These are phyloP conservation scores for Erucastrum elatum DNA, from an alignment of 345 rosid species.

Conservation along the genomic window DNA sequence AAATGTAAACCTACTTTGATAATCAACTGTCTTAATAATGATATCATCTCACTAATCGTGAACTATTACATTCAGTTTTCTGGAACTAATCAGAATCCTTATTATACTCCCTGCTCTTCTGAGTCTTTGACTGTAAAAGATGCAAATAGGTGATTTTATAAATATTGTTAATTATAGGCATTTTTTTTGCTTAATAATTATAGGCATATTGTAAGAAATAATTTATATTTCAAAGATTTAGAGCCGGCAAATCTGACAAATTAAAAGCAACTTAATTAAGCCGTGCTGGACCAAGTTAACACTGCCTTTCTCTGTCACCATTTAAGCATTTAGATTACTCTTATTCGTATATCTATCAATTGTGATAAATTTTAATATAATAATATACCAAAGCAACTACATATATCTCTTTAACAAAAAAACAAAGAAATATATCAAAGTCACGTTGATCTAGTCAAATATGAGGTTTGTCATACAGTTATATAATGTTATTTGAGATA, in stretches of 20 bases:
- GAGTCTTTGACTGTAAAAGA: neutral
- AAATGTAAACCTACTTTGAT: neutral
- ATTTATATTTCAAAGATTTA: neutral
- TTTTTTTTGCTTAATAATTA: too few species aligned
- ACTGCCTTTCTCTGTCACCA: slow-evolving; percentile 21
- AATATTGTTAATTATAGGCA: too few species aligned
- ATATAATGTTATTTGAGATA: neutral
- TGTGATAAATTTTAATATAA: neutral
- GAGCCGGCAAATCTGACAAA: slow-evolving; percentile 32
- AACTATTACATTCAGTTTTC: neutral
- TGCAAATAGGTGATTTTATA: neutral
- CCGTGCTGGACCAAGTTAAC: slow-evolving; percentile 24
- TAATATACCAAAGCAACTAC: neutral
- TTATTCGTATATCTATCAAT: slow-evolving; percentile 2
- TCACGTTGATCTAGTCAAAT: neutral
- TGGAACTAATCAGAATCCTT: neutral
- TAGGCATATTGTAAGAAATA: too few species aligned
- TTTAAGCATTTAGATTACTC: neutral
- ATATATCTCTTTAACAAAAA: neutral
- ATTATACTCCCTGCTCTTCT: neutral
- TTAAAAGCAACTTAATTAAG: slow-evolving; percentile 10
- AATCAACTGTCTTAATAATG: neutral
- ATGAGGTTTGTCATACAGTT: neutral
- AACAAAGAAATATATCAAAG: neutral
- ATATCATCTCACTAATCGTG: neutral